Base-by-base conservation (phyloP, 1,284 basidiomycete genomes). In the Puccinia horiana region DNA sequence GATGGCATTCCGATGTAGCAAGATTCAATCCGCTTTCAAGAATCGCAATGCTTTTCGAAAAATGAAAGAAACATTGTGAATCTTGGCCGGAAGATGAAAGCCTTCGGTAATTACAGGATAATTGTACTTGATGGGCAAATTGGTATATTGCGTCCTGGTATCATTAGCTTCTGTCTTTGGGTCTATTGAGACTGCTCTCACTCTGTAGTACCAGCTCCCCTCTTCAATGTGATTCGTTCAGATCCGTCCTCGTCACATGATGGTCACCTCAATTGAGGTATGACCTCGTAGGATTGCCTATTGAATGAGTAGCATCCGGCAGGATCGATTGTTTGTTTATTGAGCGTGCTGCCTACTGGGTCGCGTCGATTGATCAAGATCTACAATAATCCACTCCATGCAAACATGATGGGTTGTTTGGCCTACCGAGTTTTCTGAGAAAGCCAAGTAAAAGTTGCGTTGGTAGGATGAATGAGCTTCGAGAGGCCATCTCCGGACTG, bases 351-450 rank as follows among this genome's bases (percentile, higher is more conserved):
- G 35, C 61, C 65, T 20, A n/a, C 65, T 20, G n/a, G 12, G 32
- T 40, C 29, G 42, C 40, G 65, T 69, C n/a, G 40, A 47, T 16
- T 29, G 65, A 69, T 44, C 65, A 69, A 69, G 65, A 69, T 69
- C 65, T 47, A 47, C 65, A 69, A 47, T 42, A 69, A 69, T 47
- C n/a, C 65, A 42, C 37, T 3, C n/a, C n/a, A n/a, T n/a, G 47
- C 42, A 69, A 69, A 69, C n/a, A 44, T 11, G 65, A 69, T 69
- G 65, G n/a, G 65, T 69, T 69, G 32, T 47, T 69, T 69, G 65
- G 65, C 32, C 42, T 47, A 69, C 63, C 37, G 37, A 65, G 20
- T 11, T 42, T 23, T 47, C 11, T 69, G 63, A 42, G 63, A 42
- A 42, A 23, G 11, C 37, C 23, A 69, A 65, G n/a, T n/a, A n/a